These are phyloP conservation scores for Bathelium albidoporum DNA, from an alignment of 495 filamentous ascomycete species.

Conservation along the genomic window DNA sequence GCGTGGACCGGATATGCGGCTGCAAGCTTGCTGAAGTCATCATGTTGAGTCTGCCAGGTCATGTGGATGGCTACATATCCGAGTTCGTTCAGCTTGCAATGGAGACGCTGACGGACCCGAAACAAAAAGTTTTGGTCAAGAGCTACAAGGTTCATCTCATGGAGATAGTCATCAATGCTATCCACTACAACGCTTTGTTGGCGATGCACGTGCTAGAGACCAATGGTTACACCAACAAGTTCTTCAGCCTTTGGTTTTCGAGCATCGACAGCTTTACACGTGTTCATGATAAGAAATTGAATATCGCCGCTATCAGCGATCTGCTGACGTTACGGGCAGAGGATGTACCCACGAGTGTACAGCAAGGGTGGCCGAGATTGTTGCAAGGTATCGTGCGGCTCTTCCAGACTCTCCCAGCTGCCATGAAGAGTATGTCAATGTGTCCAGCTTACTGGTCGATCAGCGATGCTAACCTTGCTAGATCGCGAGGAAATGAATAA, in stretches of 20 bases:
- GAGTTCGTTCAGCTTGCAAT: slow-evolving; percentile 85
- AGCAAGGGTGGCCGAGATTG: slow-evolving; percentile 93
- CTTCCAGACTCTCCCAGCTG: slow-evolving; percentile 83
- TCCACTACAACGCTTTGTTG: slow-evolving; percentile 88
- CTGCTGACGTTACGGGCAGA: slow-evolving; percentile 65
- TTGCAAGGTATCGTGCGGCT: slow-evolving; percentile 82
- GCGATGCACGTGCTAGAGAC: slow-evolving; percentile 73
- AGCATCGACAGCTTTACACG: slow-evolving; percentile 88
- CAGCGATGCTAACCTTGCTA: slow-evolving; percentile 20
- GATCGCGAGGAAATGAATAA: slow-evolving; percentile 87
- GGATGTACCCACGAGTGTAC: slow-evolving; percentile 76
- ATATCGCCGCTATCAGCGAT: slow-evolving; percentile 81
- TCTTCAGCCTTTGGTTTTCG: slow-evolving; percentile 95
- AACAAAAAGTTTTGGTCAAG: slow-evolving; percentile 59
- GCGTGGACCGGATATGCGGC: slow-evolving; percentile 94
- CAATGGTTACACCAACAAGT: slow-evolving; percentile 98
- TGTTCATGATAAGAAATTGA: slow-evolving; percentile 97
- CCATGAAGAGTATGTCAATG: slow-evolving; percentile 59
- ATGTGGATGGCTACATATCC: slow-evolving; percentile 74
- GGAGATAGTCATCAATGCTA: slow-evolving; percentile 98
- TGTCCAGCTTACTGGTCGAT: not conserved
- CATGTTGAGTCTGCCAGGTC: slow-evolving; percentile 90
- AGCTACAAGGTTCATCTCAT: slow-evolving; percentile 90
- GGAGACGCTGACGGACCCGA: slow-evolving; percentile 58
- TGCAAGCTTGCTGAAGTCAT: slow-evolving; percentile 96